Evolutionary conservation across 1,139 yeast species (phyloP), one percentile per base, ranked within the genome.

Genomic region (Debaryomyces fabryi): DNA sequence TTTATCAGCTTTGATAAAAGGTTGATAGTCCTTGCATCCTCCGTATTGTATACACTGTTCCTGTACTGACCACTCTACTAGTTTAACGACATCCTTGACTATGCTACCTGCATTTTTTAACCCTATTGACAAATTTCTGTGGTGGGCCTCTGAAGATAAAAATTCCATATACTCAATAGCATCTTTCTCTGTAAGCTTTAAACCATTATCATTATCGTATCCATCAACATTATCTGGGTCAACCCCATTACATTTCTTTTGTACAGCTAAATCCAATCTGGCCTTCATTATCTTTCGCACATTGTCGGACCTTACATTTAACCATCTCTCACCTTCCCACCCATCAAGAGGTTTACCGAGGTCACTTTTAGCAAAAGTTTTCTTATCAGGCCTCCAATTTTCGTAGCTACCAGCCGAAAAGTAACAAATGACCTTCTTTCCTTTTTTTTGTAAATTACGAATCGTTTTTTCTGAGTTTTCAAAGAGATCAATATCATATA

Each of bases 351-450:
- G 49, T 9, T 55, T 46, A 7, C 65, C 65, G 36, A 62, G 43
- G 41, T 59, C 67, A 2, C 42, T 9, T 6, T 41, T 25, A 5
- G 40, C 10, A 42, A 61, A 62, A 6, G 51, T 30, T 8, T 35
- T 25, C 6, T 53, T 54, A 42, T 61, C 65, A 6, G 48, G 45
- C 32, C 65, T 52, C 65, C 65, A 60, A 39, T 58, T 46, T 43
- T 62, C 67, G 49, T 57, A 62, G 37, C 60, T 58, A 5, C 67
- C 65, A 3, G 64, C 66, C 2, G 65, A 61, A 38, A 63, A 60
- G 39, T 63, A 62, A 44, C 66, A 63, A 6, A 62, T 53, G n/a
- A 62, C 64, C 29, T 48, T 51, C 37, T 55, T 58, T 5, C 53
- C 54, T 3, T 50, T 45, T 3, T 52, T 30, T 12, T 61, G 59